These are phyloP conservation scores for Botrytis cinerea DNA, from an alignment of 2,329 filamentous ascomycete species.

Conservation along the genomic window DNA sequence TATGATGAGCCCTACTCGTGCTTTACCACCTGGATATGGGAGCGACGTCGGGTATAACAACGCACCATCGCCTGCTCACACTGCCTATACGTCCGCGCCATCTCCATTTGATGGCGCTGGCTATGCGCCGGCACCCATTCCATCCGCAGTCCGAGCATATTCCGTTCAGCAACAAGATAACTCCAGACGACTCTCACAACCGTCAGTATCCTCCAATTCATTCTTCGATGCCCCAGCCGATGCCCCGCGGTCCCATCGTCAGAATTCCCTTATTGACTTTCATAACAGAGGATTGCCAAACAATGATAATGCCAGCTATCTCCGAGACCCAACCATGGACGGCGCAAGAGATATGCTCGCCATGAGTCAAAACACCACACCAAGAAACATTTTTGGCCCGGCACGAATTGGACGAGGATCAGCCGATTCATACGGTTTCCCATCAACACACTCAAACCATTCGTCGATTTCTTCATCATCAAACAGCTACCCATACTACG, in stretches of 20 bases:
- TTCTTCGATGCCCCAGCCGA: constrained; percentile 44
- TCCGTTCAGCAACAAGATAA: constrained; percentile 56
- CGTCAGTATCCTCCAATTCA: constrained; percentile 68
- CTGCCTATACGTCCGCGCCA: constrained; percentile 44
- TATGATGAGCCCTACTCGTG: constrained; percentile 63
- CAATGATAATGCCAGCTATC: constrained; percentile 62
- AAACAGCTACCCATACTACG: constrained; percentile 78
- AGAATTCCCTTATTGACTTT: constrained; percentile 66
- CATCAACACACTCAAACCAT: constrained; percentile 77
- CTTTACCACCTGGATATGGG: constrained; percentile 66
- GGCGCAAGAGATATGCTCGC: constrained; percentile 93
- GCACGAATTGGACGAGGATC: constrained; percentile 66
- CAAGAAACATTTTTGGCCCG: constrained; percentile 80
- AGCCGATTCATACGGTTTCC: constrained; percentile 88
- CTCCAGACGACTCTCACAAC: constrained; percentile 74
- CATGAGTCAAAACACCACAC: constrained; percentile 93
- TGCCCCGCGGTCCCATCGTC: constrained; percentile 48
- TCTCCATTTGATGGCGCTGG: constrained; percentile 75
- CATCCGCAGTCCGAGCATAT: constrained; percentile 50
- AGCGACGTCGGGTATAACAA: constrained; percentile 65
- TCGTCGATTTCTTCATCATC: constrained; percentile 88
- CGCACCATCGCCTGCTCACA: constrained; percentile 54
- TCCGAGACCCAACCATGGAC: constrained; percentile 76
- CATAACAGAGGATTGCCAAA: constrained; percentile 58
- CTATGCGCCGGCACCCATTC: constrained; percentile 66